A percentile compares a stretch with the other conserved stretches of the same genome.
Evolutionary conservation across 179 eudicot genomes (phyloP).

Genomic region (Dionaea muscipula): DNA sequence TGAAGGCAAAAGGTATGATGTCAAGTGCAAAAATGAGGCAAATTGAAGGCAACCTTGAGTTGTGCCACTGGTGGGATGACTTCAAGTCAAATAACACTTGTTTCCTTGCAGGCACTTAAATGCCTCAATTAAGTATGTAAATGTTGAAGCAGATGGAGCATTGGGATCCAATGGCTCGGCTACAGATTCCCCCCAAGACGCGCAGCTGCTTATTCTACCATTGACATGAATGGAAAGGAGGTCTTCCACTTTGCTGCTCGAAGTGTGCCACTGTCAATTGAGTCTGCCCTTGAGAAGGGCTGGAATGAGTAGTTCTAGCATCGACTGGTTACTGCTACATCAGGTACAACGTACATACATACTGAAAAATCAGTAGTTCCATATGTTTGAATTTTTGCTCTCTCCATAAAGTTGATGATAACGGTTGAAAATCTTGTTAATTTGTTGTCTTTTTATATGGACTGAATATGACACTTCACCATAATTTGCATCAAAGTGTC

Average conservation of each 20-base stretch:
- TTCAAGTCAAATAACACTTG: too few relatives aligned
- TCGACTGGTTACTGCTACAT: conserved; percentile 90
- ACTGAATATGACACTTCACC: too few relatives aligned
- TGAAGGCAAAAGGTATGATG: conserved; percentile 64
- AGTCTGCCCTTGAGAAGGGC: conserved; percentile 66
- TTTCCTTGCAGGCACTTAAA: conserved; percentile 55
- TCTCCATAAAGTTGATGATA: too few relatives aligned
- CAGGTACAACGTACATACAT: conserved; percentile 54
- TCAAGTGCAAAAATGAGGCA: not conserved
- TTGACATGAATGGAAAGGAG: conserved; percentile 86
- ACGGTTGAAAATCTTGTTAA: too few relatives aligned
- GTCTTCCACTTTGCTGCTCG: conserved; percentile 83
- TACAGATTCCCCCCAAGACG: conserved; percentile 39
- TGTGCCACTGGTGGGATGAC: too few relatives aligned
- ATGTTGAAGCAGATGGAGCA: conserved; percentile 32
- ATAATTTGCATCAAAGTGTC: too few relatives aligned
- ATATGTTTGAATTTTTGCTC: too few relatives aligned
- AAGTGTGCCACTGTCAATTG: conserved; percentile 73
- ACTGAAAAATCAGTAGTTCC: too few relatives aligned
- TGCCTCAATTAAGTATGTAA: conserved; percentile 36
- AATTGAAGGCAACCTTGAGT: not conserved
- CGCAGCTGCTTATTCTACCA: conserved; percentile 49
- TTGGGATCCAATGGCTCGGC: conserved; percentile 45
- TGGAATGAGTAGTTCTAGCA: conserved; percentile 46
- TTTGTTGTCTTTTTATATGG: too few relatives aligned